These are phyloP conservation scores for Suhomyces canberraensis DNA, from an alignment of 805 yeast species.

Conservation along the genomic window DNA sequence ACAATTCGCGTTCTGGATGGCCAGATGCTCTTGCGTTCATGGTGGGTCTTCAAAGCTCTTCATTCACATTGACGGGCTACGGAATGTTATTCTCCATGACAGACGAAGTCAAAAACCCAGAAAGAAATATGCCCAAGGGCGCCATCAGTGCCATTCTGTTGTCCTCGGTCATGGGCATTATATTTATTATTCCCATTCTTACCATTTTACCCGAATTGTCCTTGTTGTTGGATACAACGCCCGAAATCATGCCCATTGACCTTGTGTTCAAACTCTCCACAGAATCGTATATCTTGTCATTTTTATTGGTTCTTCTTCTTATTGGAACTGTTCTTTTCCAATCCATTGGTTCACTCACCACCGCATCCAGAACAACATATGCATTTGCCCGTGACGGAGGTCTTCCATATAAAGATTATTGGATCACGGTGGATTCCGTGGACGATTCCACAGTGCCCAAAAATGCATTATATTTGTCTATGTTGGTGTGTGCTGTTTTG, in stretches of 20 bases:
- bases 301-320: slow-evolving; percentile 62
- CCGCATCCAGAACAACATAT: slow-evolving; percentile 79
- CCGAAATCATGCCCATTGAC: slow-evolving; percentile 75
- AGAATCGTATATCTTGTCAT: slow-evolving; percentile 63
- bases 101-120: slow-evolving; percentile 78
- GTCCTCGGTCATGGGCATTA: slow-evolving; percentile 65
- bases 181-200: slow-evolving; percentile 69
- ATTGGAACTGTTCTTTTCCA: slow-evolving; percentile 72
- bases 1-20: slow-evolving; percentile 75
- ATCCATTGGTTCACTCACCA: slow-evolving; percentile 74
- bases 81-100: slow-evolving; percentile 79
- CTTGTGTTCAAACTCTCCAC: slow-evolving; percentile 71
- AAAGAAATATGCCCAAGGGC: slow-evolving; percentile 71
- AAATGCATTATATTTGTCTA: slow-evolving; percentile 64
- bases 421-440: slow-evolving; percentile 62
- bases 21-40: slow-evolving; percentile 67
- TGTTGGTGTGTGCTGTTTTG: slow-evolving; percentile 55
- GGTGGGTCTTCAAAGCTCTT: slow-evolving; percentile 74
- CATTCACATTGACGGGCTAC: slow-evolving; percentile 78
- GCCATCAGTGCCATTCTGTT: slow-evolving; percentile 62
- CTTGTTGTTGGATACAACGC: slow-evolving; percentile 51
- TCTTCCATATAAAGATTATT: slow-evolving; percentile 58
- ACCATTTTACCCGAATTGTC: slow-evolving; percentile 67
- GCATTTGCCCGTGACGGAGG: slow-evolving; percentile 85
- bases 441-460: slow-evolving; percentile 63